phyloP scores from a whole-genome alignment of 2,329 filamentous ascomycete genomes.

The Trichoderma gracile region DNA sequence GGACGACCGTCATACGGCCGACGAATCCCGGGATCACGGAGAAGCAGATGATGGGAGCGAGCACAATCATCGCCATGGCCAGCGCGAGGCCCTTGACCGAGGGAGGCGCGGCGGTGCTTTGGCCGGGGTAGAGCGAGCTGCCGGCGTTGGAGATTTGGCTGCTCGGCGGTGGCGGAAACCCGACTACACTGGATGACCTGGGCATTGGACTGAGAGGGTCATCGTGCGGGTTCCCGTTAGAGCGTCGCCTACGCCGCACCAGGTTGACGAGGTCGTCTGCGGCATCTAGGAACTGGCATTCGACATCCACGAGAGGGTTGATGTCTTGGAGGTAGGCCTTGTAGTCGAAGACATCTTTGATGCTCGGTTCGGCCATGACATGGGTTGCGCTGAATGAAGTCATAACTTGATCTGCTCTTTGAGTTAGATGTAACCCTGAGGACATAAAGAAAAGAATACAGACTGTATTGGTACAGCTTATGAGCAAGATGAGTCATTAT shows the following conservation, averaged over 20 bases:
- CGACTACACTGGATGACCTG: conserved; percentile 21
- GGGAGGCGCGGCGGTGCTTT: neutral
- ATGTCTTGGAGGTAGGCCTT: conserved; percentile 57
- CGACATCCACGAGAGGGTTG: conserved; percentile 57
- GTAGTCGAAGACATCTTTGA: conserved; percentile 50
- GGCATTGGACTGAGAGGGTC: conserved; percentile 33
- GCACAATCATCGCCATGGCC: conserved; percentile 40
- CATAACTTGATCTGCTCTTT: conserved; percentile 55
- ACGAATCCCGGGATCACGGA: conserved; percentile 57
- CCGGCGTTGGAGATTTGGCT: conserved; percentile 23
- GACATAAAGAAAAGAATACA: conserved; percentile 33
- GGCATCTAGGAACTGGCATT: conserved; percentile 60
- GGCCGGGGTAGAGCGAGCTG: conserved; percentile 5
- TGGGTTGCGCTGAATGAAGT: conserved; percentile 58
- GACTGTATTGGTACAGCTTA: conserved; percentile 69
- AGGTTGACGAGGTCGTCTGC: conserved; percentile 55
- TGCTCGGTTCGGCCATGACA: conserved; percentile 49
- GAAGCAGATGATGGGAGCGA: conserved; percentile 61
- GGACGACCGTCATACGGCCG: conserved; percentile 58
- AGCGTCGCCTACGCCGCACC: conserved; percentile 20
- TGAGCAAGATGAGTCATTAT: conserved; percentile 63
- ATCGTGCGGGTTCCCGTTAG: conserved; percentile 26
- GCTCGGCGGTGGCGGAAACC: conserved; percentile 22
- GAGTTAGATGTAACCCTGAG: neutral
- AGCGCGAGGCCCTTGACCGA: conserved; percentile 25